Conservation (phyloP, 345 rosid species). For the Lepidium aucheri region DNA sequence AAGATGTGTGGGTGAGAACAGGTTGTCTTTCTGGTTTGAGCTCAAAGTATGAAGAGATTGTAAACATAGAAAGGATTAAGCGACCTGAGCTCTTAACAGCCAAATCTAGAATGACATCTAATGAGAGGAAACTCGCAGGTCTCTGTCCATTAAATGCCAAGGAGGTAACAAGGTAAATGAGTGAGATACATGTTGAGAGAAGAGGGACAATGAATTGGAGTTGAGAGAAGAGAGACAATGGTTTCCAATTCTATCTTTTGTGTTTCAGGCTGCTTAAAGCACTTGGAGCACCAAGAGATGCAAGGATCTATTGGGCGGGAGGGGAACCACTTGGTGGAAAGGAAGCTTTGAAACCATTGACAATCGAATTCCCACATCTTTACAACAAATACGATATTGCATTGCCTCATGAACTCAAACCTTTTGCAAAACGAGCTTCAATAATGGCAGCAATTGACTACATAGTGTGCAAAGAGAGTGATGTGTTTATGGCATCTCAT, state of each 20-base stretch:
- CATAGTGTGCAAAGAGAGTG: constrained; percentile 70
- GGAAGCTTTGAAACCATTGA: constrained; percentile 65
- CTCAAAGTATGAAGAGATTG: constrained; percentile 63
- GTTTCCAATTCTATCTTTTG: background rate
- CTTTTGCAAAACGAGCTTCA: constrained; percentile 71
- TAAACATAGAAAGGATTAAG: constrained; percentile 56
- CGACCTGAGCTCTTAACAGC: constrained; percentile 91
- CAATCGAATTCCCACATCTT: constrained; percentile 55
- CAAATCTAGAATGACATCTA: constrained; percentile 72
- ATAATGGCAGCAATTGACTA: constrained; percentile 85
- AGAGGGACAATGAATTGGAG: background rate
- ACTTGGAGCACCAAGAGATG: constrained; percentile 66
- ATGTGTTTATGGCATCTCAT: constrained; percentile 96
- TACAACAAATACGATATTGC: constrained; percentile 84
- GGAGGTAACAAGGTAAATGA: constrained; percentile 72
- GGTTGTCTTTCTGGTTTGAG: constrained; percentile 89
- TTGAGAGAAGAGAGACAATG: background rate
- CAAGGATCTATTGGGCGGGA: constrained; percentile 90
- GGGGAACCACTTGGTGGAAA: constrained; percentile 84
- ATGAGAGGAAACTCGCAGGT: constrained; percentile 73
- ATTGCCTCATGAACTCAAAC: constrained; percentile 69
- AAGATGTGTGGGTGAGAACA: constrained; percentile 95
- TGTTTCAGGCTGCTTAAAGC: constrained; percentile 78
- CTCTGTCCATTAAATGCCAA: constrained; percentile 85
- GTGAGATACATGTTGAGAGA: background rate